These are phyloP conservation scores for Tuber aestivum DNA, from an alignment of 495 filamentous ascomycete species.

Conservation along the genomic window DNA sequence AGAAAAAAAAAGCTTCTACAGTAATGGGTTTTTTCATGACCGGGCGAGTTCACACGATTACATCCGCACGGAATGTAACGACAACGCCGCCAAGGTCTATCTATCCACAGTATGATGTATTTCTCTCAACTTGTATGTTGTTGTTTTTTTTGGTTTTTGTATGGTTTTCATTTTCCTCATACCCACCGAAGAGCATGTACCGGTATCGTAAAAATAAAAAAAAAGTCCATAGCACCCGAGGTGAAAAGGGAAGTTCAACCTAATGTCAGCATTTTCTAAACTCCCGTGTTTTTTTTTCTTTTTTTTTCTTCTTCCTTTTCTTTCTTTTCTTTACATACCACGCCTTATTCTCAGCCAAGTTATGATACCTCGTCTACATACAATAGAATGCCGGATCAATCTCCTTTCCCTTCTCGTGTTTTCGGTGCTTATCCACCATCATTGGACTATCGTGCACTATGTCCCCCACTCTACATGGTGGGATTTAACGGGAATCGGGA, in stretches of 20 bases:
- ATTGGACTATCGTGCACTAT: background rate
- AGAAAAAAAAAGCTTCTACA: no score
- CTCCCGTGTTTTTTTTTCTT: background rate
- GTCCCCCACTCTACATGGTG: background rate
- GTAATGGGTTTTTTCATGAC: background rate
- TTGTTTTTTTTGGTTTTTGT: no score
- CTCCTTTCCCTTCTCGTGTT: no score
- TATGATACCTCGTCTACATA: no score
- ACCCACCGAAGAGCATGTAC: background rate
- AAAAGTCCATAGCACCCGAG: no score
- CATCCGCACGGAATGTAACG: background rate
- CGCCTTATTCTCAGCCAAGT: no score
- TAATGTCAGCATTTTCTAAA: background rate
- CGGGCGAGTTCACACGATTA: background rate
- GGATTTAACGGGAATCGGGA: background rate
- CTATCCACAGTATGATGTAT: background rate
- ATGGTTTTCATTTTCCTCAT: background rate
- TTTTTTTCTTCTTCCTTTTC: no score
- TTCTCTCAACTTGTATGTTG: background rate
- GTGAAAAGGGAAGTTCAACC: background rate
- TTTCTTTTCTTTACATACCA: no score
- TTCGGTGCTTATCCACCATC: background rate
- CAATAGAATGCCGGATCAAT: background rate
- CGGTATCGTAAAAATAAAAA: no score
- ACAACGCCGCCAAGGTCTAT: background rate